Evolutionary conservation across 2,329 filamentous ascomycete genomes (phyloP).

Genomic region (Botrytis fabae): DNA sequence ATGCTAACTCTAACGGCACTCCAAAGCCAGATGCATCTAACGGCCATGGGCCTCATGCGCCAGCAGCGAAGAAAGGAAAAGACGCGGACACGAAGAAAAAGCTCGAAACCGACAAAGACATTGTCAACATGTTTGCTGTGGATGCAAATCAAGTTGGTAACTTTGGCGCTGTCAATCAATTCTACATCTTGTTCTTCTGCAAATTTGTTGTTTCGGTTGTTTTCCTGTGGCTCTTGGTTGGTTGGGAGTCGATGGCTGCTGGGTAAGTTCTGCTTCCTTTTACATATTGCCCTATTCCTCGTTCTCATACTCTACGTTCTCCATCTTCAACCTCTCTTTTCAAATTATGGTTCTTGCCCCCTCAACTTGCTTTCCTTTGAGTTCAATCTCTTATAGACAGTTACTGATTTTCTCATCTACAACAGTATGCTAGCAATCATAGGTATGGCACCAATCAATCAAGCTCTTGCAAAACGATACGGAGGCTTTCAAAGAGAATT

Average conservation of each 20-base stretch:
- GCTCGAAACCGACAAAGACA: constrained; percentile 61
- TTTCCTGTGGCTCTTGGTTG: constrained; percentile 68
- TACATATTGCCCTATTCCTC: neutral
- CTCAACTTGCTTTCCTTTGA: neutral
- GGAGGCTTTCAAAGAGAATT: constrained; percentile 62
- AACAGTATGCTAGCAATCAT: constrained; percentile 58
- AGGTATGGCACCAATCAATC: constrained; percentile 65
- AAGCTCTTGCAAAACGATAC: constrained; percentile 63
- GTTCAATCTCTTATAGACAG: neutral
- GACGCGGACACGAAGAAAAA: constrained; percentile 20
- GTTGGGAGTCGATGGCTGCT: constrained; percentile 65
- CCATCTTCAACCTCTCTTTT: neutral
- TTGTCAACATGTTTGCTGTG: constrained; percentile 73
- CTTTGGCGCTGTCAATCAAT: constrained; percentile 61
- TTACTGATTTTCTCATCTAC: neutral
- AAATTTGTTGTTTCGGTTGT: constrained; percentile 63
- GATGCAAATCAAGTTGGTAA: constrained; percentile 67
- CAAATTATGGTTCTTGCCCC: neutral
- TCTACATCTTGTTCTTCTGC: constrained; percentile 59
- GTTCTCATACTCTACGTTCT: neutral
- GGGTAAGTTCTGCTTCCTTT: constrained; percentile 38
- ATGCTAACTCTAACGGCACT: constrained; percentile 4
- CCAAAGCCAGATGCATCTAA: neutral
- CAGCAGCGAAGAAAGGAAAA: constrained; percentile 15
- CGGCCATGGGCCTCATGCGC: constrained; percentile 4